Percentiles rank a stretch among this genome's conserved stretches.
phyloP scores from a whole-genome alignment of 148 eudicot species.

The Persicaria tinctoria region DNA sequence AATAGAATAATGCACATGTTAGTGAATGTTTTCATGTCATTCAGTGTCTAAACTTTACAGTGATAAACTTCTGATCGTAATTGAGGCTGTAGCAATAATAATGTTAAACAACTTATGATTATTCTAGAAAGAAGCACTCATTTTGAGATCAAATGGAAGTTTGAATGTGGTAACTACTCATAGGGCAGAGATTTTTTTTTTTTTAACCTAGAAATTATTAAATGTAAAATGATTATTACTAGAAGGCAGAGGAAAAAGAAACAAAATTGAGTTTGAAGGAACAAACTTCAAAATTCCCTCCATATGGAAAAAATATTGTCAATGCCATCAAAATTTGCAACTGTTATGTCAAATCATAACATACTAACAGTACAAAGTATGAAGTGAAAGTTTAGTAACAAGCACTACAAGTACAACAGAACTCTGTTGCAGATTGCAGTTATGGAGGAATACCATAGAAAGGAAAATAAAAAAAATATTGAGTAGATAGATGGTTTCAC shows the following conservation, averaged over 20 bases:
- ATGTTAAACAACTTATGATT: not conserved
- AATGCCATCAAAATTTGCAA: not conserved
- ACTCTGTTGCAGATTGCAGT: not conserved
- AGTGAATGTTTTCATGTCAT: not conserved
- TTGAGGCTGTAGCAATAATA: not conserved
- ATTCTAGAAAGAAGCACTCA: not conserved
- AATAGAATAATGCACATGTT: not conserved
- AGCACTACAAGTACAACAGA: not conserved
- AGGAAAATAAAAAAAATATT: no score
- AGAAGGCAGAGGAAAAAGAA: not conserved
- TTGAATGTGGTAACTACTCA: not conserved
- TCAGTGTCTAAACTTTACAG: not conserved
- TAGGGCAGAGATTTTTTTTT: not conserved
- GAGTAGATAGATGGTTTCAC: not conserved
- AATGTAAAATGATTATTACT: not conserved
- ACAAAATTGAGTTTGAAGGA: not conserved
- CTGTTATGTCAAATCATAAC: not conserved
- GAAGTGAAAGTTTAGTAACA: not conserved
- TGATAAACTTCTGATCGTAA: not conserved
- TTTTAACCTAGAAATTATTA: not conserved
- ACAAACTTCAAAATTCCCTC: not conserved
- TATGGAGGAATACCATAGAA: no score
- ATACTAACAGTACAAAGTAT: not conserved
- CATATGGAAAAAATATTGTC: not conserved
- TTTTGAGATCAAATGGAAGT: not conserved